phyloP scores from a whole-genome alignment of 2,329 filamentous ascomycete genomes.

The Xylaria sp. region DNA sequence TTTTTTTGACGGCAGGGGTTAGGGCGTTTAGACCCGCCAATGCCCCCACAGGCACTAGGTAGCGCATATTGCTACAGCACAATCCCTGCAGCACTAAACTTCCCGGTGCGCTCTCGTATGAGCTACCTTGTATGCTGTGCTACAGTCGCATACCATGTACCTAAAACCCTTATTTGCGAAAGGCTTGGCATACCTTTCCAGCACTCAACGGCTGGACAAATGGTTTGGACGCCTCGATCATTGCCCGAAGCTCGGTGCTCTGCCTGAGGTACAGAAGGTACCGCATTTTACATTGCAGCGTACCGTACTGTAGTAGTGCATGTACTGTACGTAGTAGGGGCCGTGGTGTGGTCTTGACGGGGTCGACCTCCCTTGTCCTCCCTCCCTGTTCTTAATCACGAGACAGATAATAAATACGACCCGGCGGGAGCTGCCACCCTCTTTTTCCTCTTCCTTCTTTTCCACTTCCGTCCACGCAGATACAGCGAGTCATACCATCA shows the following conservation, averaged over 20 bases:
- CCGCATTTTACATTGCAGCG: neutral
- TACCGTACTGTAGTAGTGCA: neutral
- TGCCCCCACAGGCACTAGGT: slow-evolving; percentile 3
- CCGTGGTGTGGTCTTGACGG: slow-evolving; percentile 23
- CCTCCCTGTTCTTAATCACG: slow-evolving; percentile 43
- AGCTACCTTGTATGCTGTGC: slow-evolving; percentile 22
- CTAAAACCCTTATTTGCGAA: slow-evolving; percentile 31
- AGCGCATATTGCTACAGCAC: slow-evolving; percentile 15
- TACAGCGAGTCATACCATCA: slow-evolving; percentile 28
- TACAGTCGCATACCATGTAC: slow-evolving; percentile 23
- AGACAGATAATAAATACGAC: slow-evolving; percentile 53
- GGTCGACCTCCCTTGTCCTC: slow-evolving; percentile 38
- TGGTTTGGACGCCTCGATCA: slow-evolving; percentile 8
- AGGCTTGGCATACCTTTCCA: slow-evolving; percentile 31
- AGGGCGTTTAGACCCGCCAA: slow-evolving; percentile 28
- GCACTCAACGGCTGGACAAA: slow-evolving; percentile 20
- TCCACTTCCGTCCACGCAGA: slow-evolving; percentile 43
- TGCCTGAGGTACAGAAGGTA: neutral
- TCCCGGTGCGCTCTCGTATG: slow-evolving; percentile 36
- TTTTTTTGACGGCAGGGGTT: slow-evolving; percentile 32
- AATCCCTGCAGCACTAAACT: slow-evolving; percentile 36
- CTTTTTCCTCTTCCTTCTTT: slow-evolving; percentile 47
- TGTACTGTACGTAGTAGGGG: neutral
- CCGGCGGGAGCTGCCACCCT: slow-evolving; percentile 47
- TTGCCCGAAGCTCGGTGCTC: slow-evolving; percentile 24